These are phyloP conservation scores for Spongiforma sp. DNA, from an alignment of 1,284 basidiomycete species.

Conservation along the genomic window DNA sequence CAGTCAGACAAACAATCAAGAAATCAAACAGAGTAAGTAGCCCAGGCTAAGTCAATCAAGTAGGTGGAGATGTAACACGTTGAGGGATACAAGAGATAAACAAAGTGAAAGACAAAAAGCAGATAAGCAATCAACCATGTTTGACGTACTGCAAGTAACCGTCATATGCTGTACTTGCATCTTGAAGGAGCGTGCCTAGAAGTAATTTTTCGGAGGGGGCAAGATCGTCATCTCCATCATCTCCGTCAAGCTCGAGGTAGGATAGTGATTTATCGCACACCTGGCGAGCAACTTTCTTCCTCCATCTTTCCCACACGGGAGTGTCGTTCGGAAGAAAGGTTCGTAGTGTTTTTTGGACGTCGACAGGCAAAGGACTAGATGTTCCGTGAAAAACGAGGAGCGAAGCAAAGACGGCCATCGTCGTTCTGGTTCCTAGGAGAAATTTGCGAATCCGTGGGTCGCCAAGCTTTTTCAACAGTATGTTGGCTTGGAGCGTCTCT, in stretches of 20 bases:
- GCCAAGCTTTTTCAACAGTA: constrained; percentile 26
- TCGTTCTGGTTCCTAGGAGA: constrained; percentile 24
- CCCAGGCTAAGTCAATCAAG: too few species aligned
- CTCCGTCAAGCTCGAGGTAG: constrained; percentile 6
- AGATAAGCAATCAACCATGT: not conserved
- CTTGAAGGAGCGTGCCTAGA: constrained; percentile 12
- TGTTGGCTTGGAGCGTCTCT: constrained; percentile 28
- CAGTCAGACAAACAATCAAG: too few species aligned
- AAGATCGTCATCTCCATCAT: not conserved
- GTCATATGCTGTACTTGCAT: constrained; percentile 13
- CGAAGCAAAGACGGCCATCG: constrained; percentile 28
- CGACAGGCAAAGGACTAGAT: not conserved
- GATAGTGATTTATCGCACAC: constrained; percentile 12
- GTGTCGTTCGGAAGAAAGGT: constrained; percentile 29
- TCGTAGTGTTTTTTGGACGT: constrained; percentile 16
- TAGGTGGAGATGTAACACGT: too few species aligned
- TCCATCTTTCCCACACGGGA: constrained; percentile 28
- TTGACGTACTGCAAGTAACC: constrained; percentile 10
- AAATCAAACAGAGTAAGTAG: too few species aligned
- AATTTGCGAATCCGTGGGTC: constrained; percentile 26
- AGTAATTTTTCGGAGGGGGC: constrained; percentile 1
- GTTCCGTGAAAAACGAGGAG: constrained; percentile 20
- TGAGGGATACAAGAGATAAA: not conserved
- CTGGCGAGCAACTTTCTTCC: constrained; percentile 17
- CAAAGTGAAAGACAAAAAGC: not conserved